A percentile compares a stretch with the other conserved stretches of the same genome.
Evolutionary conservation across 495 filamentous ascomycete genomes (phyloP).

Genomic region (Gamarada debralockiae): DNA sequence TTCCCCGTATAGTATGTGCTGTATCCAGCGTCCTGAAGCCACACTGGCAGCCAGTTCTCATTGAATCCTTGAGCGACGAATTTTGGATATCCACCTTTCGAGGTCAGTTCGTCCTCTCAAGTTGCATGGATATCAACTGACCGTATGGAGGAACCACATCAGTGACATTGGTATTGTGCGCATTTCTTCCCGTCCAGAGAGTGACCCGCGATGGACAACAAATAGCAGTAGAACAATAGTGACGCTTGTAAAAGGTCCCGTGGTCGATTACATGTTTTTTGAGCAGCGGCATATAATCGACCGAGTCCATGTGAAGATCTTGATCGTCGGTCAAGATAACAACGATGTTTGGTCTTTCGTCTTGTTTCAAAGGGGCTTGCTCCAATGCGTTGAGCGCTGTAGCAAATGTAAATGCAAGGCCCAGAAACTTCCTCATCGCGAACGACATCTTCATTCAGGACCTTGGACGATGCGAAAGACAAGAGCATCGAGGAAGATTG

Average conservation of each 20-base stretch:
- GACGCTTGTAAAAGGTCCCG: slow-evolving; percentile 47
- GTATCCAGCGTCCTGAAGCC: slow-evolving; percentile 62
- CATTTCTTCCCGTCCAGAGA: slow-evolving; percentile 58
- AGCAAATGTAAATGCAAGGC: neutral
- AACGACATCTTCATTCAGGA: neutral
- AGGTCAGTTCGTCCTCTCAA: neutral
- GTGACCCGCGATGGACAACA: slow-evolving; percentile 61
- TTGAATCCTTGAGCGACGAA: slow-evolving; percentile 61
- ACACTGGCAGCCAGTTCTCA: slow-evolving; percentile 58
- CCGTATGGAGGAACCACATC: slow-evolving; percentile 58
- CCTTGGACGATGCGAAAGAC: too few species aligned
- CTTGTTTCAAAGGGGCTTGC: neutral
- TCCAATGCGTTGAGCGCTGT: neutral
- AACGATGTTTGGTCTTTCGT: slow-evolving; percentile 41
- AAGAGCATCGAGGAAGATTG: too few species aligned
- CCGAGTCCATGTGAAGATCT: slow-evolving; percentile 48
- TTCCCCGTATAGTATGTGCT: slow-evolving; percentile 67
- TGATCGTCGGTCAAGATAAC: slow-evolving; percentile 62
- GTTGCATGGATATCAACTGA: slow-evolving; percentile 19
- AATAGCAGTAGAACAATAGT: slow-evolving; percentile 55
- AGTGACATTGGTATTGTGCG: slow-evolving; percentile 71
- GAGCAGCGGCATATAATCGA: slow-evolving; percentile 50
- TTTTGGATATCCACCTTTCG: slow-evolving; percentile 59
- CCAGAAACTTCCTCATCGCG: neutral
- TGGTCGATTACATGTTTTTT: slow-evolving; percentile 41